A percentile compares a stretch with the other conserved stretches of the same genome.
Evolutionary conservation across 495 filamentous ascomycete species (phyloP).

Genomic region (Platismatia glauca): DNA sequence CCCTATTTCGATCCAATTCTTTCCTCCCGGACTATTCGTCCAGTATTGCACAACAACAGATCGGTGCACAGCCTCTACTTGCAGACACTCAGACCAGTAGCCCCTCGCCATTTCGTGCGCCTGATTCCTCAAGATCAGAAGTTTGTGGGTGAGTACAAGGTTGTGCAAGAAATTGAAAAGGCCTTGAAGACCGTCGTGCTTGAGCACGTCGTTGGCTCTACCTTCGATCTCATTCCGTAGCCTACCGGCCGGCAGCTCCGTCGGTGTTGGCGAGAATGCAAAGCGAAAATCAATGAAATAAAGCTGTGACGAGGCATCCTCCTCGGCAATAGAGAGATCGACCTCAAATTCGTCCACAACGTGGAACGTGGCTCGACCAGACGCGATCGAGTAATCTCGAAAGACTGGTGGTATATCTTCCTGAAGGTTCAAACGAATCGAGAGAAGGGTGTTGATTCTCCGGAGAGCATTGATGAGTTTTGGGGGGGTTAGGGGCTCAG

Average conservation of each 20-base stretch:
- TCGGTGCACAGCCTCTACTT: slow-evolving; percentile 66
- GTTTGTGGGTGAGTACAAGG: slow-evolving; percentile 78
- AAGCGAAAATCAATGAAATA: slow-evolving; percentile 91
- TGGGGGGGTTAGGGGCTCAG: slow-evolving; percentile 54
- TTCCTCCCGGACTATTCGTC: slow-evolving; percentile 54
- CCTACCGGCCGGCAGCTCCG: slow-evolving; percentile 47
- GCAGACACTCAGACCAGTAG: slow-evolving; percentile 67
- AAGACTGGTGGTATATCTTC: slow-evolving; percentile 66
- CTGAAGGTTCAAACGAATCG: slow-evolving; percentile 68
- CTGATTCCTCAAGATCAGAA: slow-evolving; percentile 68
- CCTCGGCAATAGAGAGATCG: slow-evolving; percentile 77
- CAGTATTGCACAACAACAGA: slow-evolving; percentile 86
- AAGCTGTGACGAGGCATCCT: slow-evolving; percentile 69
- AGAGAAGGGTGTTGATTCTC: slow-evolving; percentile 74
- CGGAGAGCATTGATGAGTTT: slow-evolving; percentile 59
- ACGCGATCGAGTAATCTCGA: slow-evolving; percentile 59
- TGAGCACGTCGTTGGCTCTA: slow-evolving; percentile 59
- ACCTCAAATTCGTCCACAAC: slow-evolving; percentile 84
- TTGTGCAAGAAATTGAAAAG: slow-evolving; percentile 82
- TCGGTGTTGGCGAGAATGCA: slow-evolving; percentile 58
- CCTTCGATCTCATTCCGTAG: slow-evolving; percentile 56
- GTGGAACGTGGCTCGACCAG: slow-evolving; percentile 77
- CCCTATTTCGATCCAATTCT: slow-evolving; percentile 88
- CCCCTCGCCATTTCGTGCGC: slow-evolving; percentile 54
- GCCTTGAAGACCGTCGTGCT: slow-evolving; percentile 55